Conservation (phyloP, 129 eudicot species). For the Saussurea involucrata region DNA sequence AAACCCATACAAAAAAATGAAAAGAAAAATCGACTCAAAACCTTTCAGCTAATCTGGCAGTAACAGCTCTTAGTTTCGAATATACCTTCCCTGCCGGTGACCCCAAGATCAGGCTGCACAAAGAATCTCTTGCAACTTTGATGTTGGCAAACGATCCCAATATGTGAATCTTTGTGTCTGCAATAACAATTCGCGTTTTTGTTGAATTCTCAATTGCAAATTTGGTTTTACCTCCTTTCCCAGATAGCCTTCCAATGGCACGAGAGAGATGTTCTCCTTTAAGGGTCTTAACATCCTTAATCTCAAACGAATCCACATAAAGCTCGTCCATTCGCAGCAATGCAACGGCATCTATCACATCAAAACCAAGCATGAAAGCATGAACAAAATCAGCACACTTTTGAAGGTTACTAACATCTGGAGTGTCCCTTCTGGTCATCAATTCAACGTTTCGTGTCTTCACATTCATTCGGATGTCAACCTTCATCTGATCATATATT, state of each 20-base stretch:
- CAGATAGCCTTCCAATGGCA: constrained; percentile 71
- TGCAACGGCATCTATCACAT: constrained; percentile 61
- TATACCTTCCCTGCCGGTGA: constrained; percentile 71
- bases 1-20: neutral
- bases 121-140: constrained; percentile 63
- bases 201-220: constrained; percentile 75
- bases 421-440: constrained; percentile 67
- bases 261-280: constrained; percentile 69
- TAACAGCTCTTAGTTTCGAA: constrained; percentile 66
- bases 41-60: constrained; percentile 66
- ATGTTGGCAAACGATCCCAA: constrained; percentile 71
- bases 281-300: constrained; percentile 72
- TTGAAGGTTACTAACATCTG: constrained; percentile 72
- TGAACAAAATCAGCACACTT: constrained; percentile 80
- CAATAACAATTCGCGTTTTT: constrained; percentile 74
- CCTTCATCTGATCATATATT: constrained; percentile 64
- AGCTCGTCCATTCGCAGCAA: constrained; percentile 71
- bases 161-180: constrained; percentile 71
- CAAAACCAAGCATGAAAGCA: constrained; percentile 78
- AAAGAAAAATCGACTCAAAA: constrained; percentile 27
- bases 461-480: constrained; percentile 75
- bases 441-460: constrained; percentile 65
- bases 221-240: constrained; percentile 74
- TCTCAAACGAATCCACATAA: constrained; percentile 75
- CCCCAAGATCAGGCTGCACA: constrained; percentile 72